Conservation (phyloP, 192 early-diverging fungal genomes). For the Umbelopsis sp. region DNA sequence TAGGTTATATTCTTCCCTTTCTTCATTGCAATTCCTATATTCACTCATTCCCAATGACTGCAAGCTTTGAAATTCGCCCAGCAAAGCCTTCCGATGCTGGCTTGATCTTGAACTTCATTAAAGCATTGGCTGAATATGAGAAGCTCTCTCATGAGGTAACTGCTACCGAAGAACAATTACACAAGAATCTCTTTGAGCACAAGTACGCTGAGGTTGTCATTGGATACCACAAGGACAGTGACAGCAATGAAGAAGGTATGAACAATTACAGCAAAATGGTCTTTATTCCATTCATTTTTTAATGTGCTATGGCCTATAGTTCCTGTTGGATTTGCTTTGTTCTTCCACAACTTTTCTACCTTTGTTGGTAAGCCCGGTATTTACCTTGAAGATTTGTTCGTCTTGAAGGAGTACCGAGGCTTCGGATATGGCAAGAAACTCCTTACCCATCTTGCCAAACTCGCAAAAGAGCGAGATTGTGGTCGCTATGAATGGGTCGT, state of each 20-base stretch:
- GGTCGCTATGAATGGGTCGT: constrained; percentile 85
- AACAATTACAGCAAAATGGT: not conserved
- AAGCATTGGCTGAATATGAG: constrained; percentile 77
- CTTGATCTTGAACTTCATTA: constrained; percentile 70
- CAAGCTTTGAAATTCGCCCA: constrained; percentile 41
- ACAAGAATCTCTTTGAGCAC: constrained; percentile 61
- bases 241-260: constrained; percentile 18
- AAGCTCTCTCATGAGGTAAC: constrained; percentile 68
- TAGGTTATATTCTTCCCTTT: not conserved
- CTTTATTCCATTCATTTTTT: too few relatives aligned
- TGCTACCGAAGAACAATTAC: constrained; percentile 68
- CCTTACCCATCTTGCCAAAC: constrained; percentile 65
- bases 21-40: not conserved
- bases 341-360: constrained; percentile 84
- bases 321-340: constrained; percentile 81
- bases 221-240: constrained; percentile 48
- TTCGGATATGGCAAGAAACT: constrained; percentile 70
- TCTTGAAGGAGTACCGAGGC: constrained; percentile 61
- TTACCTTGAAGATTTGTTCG: constrained; percentile 87
- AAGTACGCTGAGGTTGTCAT: constrained; percentile 72
- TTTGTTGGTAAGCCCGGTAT: constrained; percentile 74
- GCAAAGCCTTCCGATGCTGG: constrained; percentile 63
- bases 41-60: not conserved
- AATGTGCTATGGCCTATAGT: constrained; percentile 1
- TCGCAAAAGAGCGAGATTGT: constrained; percentile 66